Percentiles rank a stretch among this genome's conserved stretches.
Conservation (phyloP, 2,329 filamentous ascomycete genomes). For the Bipolaris victoriae region DNA sequence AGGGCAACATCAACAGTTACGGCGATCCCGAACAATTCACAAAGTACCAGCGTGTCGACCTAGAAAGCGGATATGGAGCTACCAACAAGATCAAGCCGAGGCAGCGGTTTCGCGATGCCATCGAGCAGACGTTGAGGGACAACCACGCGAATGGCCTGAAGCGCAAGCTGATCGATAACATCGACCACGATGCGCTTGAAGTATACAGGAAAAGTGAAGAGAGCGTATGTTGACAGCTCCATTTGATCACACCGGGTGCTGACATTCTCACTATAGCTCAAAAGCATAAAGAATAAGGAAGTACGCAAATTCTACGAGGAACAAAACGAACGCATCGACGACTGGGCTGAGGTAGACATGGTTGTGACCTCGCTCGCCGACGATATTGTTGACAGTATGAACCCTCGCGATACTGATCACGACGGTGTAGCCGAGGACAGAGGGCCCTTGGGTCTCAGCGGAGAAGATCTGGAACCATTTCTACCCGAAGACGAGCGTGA, state of each 20-base stretch:
- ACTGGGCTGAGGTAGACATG: constrained; percentile 65
- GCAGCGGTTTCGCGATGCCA: constrained; percentile 55
- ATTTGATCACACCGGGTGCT: background rate
- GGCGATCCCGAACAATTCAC: constrained; percentile 16
- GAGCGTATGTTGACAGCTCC: constrained; percentile 43
- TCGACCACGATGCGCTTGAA: constrained; percentile 57
- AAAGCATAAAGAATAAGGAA: constrained; percentile 59
- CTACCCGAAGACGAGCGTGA: constrained; percentile 62
- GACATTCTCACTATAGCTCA: constrained; percentile 46
- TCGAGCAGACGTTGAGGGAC: constrained; percentile 55
- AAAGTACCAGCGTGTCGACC: constrained; percentile 29
- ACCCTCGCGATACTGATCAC: constrained; percentile 61
- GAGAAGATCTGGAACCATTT: constrained; percentile 61
- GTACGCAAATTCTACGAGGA: constrained; percentile 61
- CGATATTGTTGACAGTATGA: constrained; percentile 66
- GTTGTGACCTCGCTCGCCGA: constrained; percentile 63
- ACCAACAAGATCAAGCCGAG: constrained; percentile 23
- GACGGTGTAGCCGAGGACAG: constrained; percentile 62
- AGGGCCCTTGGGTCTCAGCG: constrained; percentile 57
- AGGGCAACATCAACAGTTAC: constrained; percentile 13
- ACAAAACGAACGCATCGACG: constrained; percentile 62
- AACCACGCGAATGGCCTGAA: constrained; percentile 57
- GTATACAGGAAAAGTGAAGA: constrained; percentile 58
- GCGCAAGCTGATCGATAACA: constrained; percentile 54
- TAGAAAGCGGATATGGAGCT: constrained; percentile 40